Evolutionary conservation across 2,329 filamentous ascomycete species (phyloP), one percentile per base, ranked within the genome.

Genomic region (Colletotrichum liriopes): DNA sequence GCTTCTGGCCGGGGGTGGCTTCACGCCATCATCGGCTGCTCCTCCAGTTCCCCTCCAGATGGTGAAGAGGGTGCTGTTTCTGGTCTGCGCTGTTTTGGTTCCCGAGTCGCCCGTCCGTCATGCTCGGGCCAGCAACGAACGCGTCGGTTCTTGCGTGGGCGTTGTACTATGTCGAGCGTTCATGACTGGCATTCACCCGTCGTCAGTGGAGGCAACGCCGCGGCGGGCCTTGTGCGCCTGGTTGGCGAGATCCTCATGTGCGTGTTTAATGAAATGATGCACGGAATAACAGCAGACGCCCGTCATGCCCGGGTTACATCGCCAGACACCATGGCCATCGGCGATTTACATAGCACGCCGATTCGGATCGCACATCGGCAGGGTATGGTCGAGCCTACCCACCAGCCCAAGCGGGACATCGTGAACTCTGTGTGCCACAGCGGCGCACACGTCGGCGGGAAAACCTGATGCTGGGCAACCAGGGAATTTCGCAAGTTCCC

Each of bases 401-500:
- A 39, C 54, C 54, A 56, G 54, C 16, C 59, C 45, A 62, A 12
- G 45, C 45, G 14, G 45, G 43, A 39, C 32, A 62, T 51, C 45
- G 32, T 12, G 59, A 62, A 62, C 32, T 51, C 29, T 51, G 45
- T 51, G 61, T 63, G 41, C 47, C 61, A 52, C 47, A 54, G 47
- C 35, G 49, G 61, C 29, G 37, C 43, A 51, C 43, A 37, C 29
- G 11, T 29, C 43, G 29, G 43, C 59, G 20, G 54, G 18, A 62
- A 62, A 49, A n/a, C 32, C 5, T 14, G 26, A 62, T 45, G 59
- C 59, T 37, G 29, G 32, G 45, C 45, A 39, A 62, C 29, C n/a
- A 54, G 47, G 47, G 54, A 54, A 63, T 54, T 54, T 63, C 35
- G 47, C 61, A 63, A 43, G 54, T 54, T 63, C 47, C 61, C 5